Evolutionary conservation across 2,329 filamentous ascomycete genomes (phyloP).

Genomic region (Penicillium janthinellum): DNA sequence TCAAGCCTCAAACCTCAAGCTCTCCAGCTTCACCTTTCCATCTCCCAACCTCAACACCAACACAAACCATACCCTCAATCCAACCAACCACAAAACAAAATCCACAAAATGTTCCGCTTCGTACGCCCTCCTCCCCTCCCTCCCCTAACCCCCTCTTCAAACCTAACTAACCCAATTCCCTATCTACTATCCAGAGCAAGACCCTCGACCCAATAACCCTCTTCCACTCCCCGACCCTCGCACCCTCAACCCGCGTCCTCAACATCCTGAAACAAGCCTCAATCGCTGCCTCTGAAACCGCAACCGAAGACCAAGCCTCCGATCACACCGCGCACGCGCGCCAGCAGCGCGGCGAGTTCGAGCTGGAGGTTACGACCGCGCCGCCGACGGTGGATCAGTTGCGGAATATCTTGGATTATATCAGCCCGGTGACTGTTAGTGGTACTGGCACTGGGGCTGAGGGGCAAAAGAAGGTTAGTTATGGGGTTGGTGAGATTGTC

Average conservation of each 20-base stretch:
- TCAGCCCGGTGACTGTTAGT: slow-evolving; percentile 39
- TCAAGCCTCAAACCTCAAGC: not conserved
- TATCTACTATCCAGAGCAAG: slow-evolving; percentile 60
- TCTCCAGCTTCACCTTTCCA: not conserved
- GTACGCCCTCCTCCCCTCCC: slow-evolving; percentile 15
- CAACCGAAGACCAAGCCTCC: slow-evolving; percentile 74
- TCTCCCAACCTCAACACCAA: not conserved
- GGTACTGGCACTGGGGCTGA: slow-evolving; percentile 49
- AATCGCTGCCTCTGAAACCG: slow-evolving; percentile 65
- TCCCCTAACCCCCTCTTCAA: not conserved
- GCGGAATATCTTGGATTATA: slow-evolving; percentile 79
- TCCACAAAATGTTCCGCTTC: slow-evolving; percentile 31
- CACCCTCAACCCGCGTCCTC: slow-evolving; percentile 71
- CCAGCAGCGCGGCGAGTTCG: slow-evolving; percentile 69
- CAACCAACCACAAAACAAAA: not conserved
- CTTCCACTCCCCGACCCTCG: slow-evolving; percentile 81
- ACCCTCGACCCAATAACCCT: slow-evolving; percentile 89
- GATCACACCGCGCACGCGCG: slow-evolving; percentile 64
- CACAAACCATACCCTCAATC: not conserved
- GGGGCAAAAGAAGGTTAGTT: slow-evolving; percentile 63
- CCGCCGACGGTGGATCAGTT: slow-evolving; percentile 81
- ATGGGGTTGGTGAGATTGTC: slow-evolving; percentile 65
- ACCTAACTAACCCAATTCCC: not conserved
- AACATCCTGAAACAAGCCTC: slow-evolving; percentile 79
- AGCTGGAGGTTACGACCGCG: slow-evolving; percentile 80